A percentile compares a stretch with the other conserved stretches of the same genome.
These are phyloP conservation scores for Sparassis latifolia DNA, from an alignment of 1,284 basidiomycete genomes.

Conservation along the genomic window DNA sequence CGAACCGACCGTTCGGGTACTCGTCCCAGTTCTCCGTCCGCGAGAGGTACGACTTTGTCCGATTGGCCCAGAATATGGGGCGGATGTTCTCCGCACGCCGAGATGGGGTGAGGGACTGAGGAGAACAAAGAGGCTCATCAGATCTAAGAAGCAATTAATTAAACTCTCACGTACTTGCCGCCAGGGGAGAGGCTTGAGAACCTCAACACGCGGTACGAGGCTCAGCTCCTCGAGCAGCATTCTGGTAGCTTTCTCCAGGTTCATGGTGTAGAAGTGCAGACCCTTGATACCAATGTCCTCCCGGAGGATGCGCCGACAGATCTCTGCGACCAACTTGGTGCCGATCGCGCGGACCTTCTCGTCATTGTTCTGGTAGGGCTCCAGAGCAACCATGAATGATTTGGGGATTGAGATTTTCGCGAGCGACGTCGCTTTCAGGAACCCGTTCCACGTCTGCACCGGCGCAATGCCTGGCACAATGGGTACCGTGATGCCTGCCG, in stretches of 20 bases:
- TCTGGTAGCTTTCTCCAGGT: slow-evolving; percentile 92
- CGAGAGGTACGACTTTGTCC: slow-evolving; percentile 85
- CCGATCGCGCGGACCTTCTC: slow-evolving; percentile 88
- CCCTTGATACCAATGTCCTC: slow-evolving; percentile 79
- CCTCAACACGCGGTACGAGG: slow-evolving; percentile 80
- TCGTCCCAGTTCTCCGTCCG: slow-evolving; percentile 98
- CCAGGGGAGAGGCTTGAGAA: slow-evolving; percentile 88
- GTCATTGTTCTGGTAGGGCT: slow-evolving; percentile 89
- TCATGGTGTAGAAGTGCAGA: slow-evolving; percentile 97
- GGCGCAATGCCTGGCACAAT: slow-evolving; percentile 97
- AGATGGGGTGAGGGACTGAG: slow-evolving; percentile 80
- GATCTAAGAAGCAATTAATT: not conserved
- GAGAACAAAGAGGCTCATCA: not conserved
- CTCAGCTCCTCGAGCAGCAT: slow-evolving; percentile 87
- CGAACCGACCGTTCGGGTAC: slow-evolving; percentile 98
- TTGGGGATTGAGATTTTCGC: slow-evolving; percentile 85
- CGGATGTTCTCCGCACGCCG: slow-evolving; percentile 85
- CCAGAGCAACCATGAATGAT: slow-evolving; percentile 73
- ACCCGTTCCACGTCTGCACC: slow-evolving; percentile 97
- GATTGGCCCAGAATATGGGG: slow-evolving; percentile 95
- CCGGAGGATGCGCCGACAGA: slow-evolving; percentile 78
- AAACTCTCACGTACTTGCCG: slow-evolving; percentile 55
- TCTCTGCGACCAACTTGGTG: slow-evolving; percentile 81
- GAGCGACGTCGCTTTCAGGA: slow-evolving; percentile 86
- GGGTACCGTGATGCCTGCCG: slow-evolving; percentile 86